phyloP scores from a whole-genome alignment of 768 basidiomycete species.

The Zangia roseola region DNA sequence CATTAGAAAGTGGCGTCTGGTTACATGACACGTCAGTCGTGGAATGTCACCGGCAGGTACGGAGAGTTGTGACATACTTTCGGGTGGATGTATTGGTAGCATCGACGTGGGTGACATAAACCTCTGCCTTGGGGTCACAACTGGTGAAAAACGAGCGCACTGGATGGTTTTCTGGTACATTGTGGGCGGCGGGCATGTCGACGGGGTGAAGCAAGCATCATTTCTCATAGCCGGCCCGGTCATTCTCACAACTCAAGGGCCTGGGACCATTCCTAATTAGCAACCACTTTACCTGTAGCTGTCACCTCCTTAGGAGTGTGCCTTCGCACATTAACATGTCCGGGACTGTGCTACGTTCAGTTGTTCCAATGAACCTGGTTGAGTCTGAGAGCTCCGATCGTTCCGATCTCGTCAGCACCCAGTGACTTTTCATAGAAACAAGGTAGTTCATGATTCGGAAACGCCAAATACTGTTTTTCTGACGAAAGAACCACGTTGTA shows the following conservation, averaged over 20 bases:
- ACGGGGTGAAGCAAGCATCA: not conserved
- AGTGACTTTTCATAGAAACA: no score
- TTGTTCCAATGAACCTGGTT: no score
- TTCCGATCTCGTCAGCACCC: no score
- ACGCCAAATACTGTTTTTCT: no score
- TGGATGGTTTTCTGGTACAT: conserved; percentile 28
- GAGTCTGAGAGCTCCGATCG: no score
- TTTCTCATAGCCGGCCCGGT: not conserved
- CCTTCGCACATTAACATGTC: no score
- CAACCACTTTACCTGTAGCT: no score
- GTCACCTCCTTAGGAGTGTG: no score
- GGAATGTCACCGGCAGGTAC: not conserved
- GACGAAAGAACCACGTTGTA: no score
- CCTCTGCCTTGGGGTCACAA: conserved; percentile 20
- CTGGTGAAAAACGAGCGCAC: conserved; percentile 18
- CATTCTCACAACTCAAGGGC: no score
- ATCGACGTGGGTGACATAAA: conserved; percentile 33
- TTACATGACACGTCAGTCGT: conserved; percentile 10
- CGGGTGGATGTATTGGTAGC: conserved; percentile 14
- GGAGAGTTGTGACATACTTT: conserved; percentile 22
- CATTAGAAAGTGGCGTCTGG: conserved; percentile 28
- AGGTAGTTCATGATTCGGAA: no score
- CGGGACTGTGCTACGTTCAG: no score
- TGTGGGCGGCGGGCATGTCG: conserved; percentile 26
- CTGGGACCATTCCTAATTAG: conserved; percentile 12